A percentile compares a stretch with the other conserved stretches of the same genome.
Conservation (phyloP, 2,329 filamentous ascomycete genomes). For the Amauroascus niger region DNA sequence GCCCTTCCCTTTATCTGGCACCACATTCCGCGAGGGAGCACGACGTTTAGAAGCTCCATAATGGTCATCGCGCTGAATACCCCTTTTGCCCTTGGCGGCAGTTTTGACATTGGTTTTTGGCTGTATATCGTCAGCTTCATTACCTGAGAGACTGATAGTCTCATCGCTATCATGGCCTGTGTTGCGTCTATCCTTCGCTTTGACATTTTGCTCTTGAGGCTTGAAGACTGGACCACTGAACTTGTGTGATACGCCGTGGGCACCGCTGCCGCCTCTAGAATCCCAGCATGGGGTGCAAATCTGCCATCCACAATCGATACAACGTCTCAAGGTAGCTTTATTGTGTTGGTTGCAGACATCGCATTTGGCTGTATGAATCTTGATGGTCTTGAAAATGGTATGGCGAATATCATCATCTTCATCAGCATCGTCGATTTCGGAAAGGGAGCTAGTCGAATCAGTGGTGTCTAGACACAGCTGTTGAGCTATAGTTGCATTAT, state of each 20-base stretch:
- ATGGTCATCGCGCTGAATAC: neutral
- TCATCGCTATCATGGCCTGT: neutral
- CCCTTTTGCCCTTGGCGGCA: neutral
- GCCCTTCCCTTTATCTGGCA: neutral
- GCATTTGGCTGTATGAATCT: slow-evolving; percentile 31
- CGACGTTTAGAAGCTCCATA: neutral
- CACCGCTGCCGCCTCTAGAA: slow-evolving; percentile 16
- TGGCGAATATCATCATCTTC: slow-evolving; percentile 13
- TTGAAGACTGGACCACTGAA: slow-evolving; percentile 16
- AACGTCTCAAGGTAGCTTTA: slow-evolving; percentile 26
- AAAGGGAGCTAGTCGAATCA: neutral
- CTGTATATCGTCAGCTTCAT: neutral
- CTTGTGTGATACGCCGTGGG: slow-evolving; percentile 16
- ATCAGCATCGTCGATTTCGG: slow-evolving; percentile 1
- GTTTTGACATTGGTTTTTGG: neutral
- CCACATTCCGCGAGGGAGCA: neutral
- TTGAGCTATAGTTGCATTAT: neutral
- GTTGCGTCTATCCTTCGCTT: neutral
- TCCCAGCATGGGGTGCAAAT: slow-evolving; percentile 28
- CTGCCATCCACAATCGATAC: slow-evolving; percentile 29
- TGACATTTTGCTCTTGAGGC: neutral
- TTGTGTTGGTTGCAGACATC: slow-evolving; percentile 31
- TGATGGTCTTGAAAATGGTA: slow-evolving; percentile 23
- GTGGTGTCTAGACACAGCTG: neutral
- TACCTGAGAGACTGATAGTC: neutral